Percentiles rank a stretch among this genome's conserved stretches.
These are phyloP conservation scores for Cochlearia excelsa DNA, from an alignment of 345 rosid species.

Conservation along the genomic window DNA sequence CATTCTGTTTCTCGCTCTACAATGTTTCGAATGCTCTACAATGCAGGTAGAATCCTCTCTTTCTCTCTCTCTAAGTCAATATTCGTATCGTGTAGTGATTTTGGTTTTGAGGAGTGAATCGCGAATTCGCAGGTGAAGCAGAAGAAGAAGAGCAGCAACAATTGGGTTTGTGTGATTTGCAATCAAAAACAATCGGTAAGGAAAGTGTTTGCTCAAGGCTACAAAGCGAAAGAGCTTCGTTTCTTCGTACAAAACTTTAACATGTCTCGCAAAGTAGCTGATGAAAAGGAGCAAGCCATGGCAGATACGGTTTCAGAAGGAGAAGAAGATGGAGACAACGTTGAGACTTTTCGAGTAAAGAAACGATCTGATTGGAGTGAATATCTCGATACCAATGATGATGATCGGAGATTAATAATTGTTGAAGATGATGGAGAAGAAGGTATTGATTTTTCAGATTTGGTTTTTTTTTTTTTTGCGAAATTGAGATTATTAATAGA, in stretches of 20 bases:
- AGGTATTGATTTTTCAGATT: conserved; percentile 5
- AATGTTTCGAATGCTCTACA: conserved; percentile 78
- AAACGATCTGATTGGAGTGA: conserved; percentile 60
- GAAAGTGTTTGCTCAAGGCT: conserved; percentile 63
- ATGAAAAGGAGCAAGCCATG: conserved; percentile 22
- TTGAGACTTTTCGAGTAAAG: conserved; percentile 31
- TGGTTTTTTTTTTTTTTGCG: no score
- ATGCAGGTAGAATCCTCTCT: conserved; percentile 57
- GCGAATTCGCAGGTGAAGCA: conserved; percentile 66
- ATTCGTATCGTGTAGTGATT: not conserved
- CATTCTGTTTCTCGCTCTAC: conserved; percentile 59
- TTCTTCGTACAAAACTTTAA: conserved; percentile 70
- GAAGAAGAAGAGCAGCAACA: conserved; percentile 69
- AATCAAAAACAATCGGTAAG: conserved; percentile 76
- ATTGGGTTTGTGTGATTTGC: conserved; percentile 80
- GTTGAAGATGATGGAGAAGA: conserved; percentile 34
- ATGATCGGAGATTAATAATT: conserved; percentile 1
- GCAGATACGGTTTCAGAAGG: not conserved
- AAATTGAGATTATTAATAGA: not conserved
- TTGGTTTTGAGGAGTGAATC: not conserved
- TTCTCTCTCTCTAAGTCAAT: conserved; percentile 1
- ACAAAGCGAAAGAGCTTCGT: conserved; percentile 75
- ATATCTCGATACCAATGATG: conserved; percentile 52
- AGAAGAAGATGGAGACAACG: conserved; percentile 7
- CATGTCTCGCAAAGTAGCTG: conserved; percentile 54